These are phyloP conservation scores for Thermomucor indicae-seudaticae DNA, from an alignment of 371 early-diverging fungal species.

Conservation along the genomic window DNA sequence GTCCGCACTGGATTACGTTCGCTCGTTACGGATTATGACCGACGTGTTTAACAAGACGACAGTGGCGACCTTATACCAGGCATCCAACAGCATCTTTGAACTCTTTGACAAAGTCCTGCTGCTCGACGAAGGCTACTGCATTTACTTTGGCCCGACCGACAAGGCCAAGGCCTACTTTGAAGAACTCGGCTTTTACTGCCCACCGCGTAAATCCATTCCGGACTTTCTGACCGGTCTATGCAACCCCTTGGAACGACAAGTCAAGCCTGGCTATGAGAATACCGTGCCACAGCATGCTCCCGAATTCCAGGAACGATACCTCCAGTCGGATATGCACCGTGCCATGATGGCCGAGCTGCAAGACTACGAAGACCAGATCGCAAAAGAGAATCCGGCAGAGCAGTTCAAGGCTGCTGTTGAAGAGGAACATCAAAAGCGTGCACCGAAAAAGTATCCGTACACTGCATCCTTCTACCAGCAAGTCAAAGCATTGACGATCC, in stretches of 20 bases:
- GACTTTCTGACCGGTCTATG: constrained; percentile 75
- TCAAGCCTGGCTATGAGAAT: constrained; percentile 45
- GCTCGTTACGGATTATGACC: constrained; percentile 63
- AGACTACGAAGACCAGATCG: constrained; percentile 14
- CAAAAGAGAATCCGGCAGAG: constrained; percentile 18
- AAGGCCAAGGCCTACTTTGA: constrained; percentile 66
- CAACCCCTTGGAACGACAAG: constrained; percentile 51
- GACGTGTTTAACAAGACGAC: constrained; percentile 63
- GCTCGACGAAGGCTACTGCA: constrained; percentile 66
- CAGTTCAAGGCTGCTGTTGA: constrained; percentile 37
- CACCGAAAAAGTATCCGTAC: constrained; percentile 37
- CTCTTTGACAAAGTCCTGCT: constrained; percentile 74
- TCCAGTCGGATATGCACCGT: constrained; percentile 15
- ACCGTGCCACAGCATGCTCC: constrained; percentile 36
- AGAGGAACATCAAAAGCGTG: constrained; percentile 37
- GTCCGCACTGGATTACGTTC: constrained; percentile 77
- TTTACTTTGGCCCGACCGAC: constrained; percentile 67
- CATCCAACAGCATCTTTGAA: constrained; percentile 71
- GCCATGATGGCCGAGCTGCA: constrained; percentile 23
- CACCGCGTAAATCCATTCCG: constrained; percentile 69
- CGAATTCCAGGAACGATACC: constrained; percentile 44
- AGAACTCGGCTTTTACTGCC: constrained; percentile 64
- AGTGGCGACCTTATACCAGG: constrained; percentile 61
- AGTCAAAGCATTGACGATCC: constrained; percentile 39
- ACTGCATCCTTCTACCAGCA: constrained; percentile 49